Evolutionary conservation across 805 yeast genomes (phyloP), one percentile per base, ranked within the genome.

Genomic region (Osmozyma mogii): DNA sequence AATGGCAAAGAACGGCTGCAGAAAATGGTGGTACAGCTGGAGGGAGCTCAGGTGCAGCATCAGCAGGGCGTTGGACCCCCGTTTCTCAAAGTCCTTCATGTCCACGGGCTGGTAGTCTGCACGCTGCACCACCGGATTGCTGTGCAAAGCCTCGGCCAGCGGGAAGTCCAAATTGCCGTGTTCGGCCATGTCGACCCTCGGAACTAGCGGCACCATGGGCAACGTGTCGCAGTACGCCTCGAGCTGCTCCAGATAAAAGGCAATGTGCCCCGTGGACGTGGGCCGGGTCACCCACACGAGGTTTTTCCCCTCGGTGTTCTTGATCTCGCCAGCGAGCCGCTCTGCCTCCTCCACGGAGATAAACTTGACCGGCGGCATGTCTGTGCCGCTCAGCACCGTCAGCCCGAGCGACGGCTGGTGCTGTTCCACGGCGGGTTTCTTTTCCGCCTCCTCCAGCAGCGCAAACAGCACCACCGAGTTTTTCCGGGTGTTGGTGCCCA

Each of bases 221-320:
- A 78, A 44, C 9, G 71, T 67, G 23, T 65, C 64, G 39, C 84
- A 72, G 40, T 70, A 74, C 1, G 78, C 58, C 40, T 77, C 70
- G 30, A 82, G 54, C 19, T 72, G 72, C 18, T 74, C 69, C 43
- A 78, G 75, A 51, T 72, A 76, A 52, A 66, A 82, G 6, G 78
- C 54, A 10, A 76, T 50, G 29, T 68, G 68, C 13, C 75, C 79
- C 29, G 64, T 68, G 9, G 63, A 59, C 1, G 79, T 69, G n/a
- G 70, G 54, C 27, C 70, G 65, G 0, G 85, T 81, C 0, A 76
- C 50, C 88, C 89, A 81, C 4, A 52, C 34, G 9, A 56, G 50
- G n/a, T 41, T 42, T 17, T 34, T 44, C 17, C 44, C 37, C 23
- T 47, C 32, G 5, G 31, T 28, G 9, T 31, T 29, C 17, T 44